These are phyloP conservation scores for Yamadazyma epiphylla DNA, from an alignment of 1,139 yeast genomes.

Conservation along the genomic window DNA sequence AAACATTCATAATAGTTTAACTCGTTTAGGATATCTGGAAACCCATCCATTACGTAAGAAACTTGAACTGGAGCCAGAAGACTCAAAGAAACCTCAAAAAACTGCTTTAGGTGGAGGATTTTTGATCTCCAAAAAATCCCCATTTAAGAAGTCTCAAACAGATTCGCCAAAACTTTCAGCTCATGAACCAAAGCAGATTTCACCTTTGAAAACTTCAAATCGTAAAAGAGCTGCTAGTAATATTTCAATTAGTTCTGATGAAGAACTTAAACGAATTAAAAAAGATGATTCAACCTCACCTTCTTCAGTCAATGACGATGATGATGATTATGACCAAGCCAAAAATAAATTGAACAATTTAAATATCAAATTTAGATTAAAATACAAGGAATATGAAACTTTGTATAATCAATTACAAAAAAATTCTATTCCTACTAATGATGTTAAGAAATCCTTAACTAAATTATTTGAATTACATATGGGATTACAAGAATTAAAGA, in stretches of 20 bases:
- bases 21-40: slow-evolving; percentile 41
- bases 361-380: slow-evolving; percentile 32
- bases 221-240: slow-evolving; percentile 10
- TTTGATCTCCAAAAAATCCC: slow-evolving; percentile 11
- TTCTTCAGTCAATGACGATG: slow-evolving; percentile 25
- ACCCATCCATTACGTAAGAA: slow-evolving; percentile 43
- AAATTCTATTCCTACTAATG: slow-evolving; percentile 10
- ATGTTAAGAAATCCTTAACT: slow-evolving; percentile 19
- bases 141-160: slow-evolving; percentile 11
- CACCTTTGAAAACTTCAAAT: slow-evolving; percentile 2
- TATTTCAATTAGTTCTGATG: slow-evolving; percentile 15
- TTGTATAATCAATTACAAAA: slow-evolving; percentile 23
- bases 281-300: slow-evolving; percentile 24
- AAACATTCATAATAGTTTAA: slow-evolving; percentile 37
- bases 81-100: background rate
- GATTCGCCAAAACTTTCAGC: slow-evolving; percentile 10
- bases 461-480: slow-evolving; percentile 34
- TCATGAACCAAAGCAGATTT: background rate
- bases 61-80: slow-evolving; percentile 20
- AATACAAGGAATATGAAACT: slow-evolving; percentile 37
- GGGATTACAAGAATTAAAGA: slow-evolving; percentile 31
- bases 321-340: slow-evolving; percentile 11
- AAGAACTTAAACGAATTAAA: slow-evolving; percentile 13
- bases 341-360: slow-evolving; percentile 21
- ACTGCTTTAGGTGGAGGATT: slow-evolving; percentile 16